Percentiles rank a stretch among this genome's conserved stretches.
phyloP scores from a whole-genome alignment of 75 land plant species.

The Isoetes taiwanensis region DNA sequence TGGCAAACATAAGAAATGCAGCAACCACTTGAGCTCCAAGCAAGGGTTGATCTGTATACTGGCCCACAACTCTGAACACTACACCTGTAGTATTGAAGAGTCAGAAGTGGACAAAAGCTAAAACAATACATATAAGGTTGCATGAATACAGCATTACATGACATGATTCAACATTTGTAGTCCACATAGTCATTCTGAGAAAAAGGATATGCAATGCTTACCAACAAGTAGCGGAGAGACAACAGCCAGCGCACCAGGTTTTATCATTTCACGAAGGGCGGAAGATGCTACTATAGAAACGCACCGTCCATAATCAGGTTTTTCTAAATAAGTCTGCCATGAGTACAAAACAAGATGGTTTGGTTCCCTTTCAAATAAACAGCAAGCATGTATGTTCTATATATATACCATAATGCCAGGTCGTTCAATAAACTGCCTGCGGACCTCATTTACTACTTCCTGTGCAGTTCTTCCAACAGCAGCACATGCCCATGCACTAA shows the following conservation, averaged over 20 bases:
- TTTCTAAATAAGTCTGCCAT: slow-evolving; percentile 77
- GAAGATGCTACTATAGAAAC: slow-evolving; percentile 98
- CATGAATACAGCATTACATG: neutral
- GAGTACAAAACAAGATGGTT: neutral
- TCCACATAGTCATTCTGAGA: too few relatives aligned
- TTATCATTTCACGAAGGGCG: slow-evolving; percentile 93
- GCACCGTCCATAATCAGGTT: slow-evolving; percentile 96
- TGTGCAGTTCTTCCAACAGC: slow-evolving; percentile 99
- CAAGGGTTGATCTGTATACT: slow-evolving; percentile 70
- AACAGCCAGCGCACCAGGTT: slow-evolving; percentile 96
- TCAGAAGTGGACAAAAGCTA: neutral
- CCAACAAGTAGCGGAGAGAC: slow-evolving; percentile 81
- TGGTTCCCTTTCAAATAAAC: neutral
- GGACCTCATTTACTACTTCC: slow-evolving; percentile 98
- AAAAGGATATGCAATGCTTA: too few relatives aligned
- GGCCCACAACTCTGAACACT: slow-evolving; percentile 63
- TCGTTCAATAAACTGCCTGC: slow-evolving; percentile 91
- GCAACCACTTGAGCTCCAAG: slow-evolving; percentile 98
- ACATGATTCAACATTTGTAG: neutral
- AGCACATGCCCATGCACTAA: slow-evolving; percentile 99
- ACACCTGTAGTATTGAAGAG: slow-evolving; percentile 39
- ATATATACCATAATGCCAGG: slow-evolving; percentile 95
- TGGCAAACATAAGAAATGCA: slow-evolving; percentile 94
- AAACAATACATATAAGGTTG: neutral
- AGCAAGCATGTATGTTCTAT: neutral